A percentile compares a stretch with the other conserved stretches of the same genome.
Conservation (phyloP, 306 rosid genomes). For the Alnus rubra region DNA sequence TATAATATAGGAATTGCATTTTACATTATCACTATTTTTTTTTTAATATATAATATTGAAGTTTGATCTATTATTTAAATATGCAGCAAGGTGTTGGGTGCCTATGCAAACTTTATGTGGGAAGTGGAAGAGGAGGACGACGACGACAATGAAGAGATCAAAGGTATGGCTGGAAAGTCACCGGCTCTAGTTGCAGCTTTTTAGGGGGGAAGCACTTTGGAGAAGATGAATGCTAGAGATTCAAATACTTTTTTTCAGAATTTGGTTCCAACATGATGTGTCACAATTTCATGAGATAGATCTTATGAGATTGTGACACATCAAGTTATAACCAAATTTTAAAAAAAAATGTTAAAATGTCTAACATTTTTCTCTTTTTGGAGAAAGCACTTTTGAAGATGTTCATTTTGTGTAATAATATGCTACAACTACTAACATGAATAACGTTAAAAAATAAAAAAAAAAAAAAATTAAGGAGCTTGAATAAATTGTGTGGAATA, state of each 20-base stretch:
- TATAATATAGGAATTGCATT: too few relatives aligned
- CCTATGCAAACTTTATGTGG: slow-evolving; percentile 73
- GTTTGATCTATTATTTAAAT: neutral
- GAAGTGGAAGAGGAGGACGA: slow-evolving; percentile 57
- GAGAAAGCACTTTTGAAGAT: neutral
- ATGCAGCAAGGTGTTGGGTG: slow-evolving; percentile 69
- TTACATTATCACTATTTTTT: too few relatives aligned
- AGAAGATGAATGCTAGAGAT: too few relatives aligned
- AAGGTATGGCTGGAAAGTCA: slow-evolving; percentile 12
- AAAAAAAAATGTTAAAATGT: too few relatives aligned
- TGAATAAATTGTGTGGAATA: neutral
- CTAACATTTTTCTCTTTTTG: too few relatives aligned
- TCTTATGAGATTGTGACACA: too few relatives aligned
- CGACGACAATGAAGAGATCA: neutral
- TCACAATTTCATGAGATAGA: too few relatives aligned
- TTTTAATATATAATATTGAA: neutral
- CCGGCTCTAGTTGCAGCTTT: slow-evolving; percentile 40
- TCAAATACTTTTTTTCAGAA: too few relatives aligned
- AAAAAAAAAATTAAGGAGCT: neutral
- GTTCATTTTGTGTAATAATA: neutral
- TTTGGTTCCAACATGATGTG: too few relatives aligned
- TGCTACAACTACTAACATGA: neutral
- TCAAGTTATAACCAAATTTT: too few relatives aligned
- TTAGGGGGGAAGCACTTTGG: neutral
- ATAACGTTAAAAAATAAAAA: neutral